phyloP scores from a whole-genome alignment of 1,139 yeast species.

The Petasospora fabianii region DNA sequence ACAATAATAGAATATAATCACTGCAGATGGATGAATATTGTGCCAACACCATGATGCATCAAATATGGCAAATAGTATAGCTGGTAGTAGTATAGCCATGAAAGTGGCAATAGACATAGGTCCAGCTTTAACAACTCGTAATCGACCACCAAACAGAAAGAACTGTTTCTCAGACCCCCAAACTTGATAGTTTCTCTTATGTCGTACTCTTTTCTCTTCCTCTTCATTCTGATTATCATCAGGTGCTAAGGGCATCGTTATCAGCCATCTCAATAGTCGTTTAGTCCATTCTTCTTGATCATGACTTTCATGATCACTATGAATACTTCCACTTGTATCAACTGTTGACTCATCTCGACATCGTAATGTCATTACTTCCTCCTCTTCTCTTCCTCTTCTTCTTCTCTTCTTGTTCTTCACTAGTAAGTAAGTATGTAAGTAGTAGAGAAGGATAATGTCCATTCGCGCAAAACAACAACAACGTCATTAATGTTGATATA shows the following conservation, averaged over 20 bases:
- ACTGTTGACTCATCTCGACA: too few relatives aligned
- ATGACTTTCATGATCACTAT: neutral
- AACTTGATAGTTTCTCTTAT: constrained; percentile 34
- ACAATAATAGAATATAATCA: constrained; percentile 53
- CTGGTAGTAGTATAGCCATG: constrained; percentile 40
- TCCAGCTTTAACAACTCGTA: constrained; percentile 38
- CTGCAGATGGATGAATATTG: constrained; percentile 52
- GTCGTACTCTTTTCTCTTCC: neutral
- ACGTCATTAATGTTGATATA: too few relatives aligned
- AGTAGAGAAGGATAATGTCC: too few relatives aligned
- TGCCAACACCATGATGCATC: constrained; percentile 60
- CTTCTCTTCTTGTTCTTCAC: too few relatives aligned
- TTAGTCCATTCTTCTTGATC: constrained; percentile 6
- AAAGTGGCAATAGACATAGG: constrained; percentile 39
- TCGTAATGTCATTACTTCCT: too few relatives aligned
- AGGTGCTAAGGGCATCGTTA: constrained; percentile 6
- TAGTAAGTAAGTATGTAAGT: too few relatives aligned
- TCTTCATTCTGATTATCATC: constrained; percentile 1
- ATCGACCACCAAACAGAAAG: constrained; percentile 64
- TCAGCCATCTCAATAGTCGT: constrained; percentile 13
- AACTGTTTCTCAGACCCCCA: constrained; percentile 39
- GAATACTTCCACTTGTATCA: too few relatives aligned
- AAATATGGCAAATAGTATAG: constrained; percentile 47
- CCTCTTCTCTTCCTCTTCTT: too few relatives aligned
- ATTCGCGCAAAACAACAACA: too few relatives aligned